Base-by-base conservation (phyloP, 768 basidiomycete genomes). In the Stropharia rugosoannulata region DNA sequence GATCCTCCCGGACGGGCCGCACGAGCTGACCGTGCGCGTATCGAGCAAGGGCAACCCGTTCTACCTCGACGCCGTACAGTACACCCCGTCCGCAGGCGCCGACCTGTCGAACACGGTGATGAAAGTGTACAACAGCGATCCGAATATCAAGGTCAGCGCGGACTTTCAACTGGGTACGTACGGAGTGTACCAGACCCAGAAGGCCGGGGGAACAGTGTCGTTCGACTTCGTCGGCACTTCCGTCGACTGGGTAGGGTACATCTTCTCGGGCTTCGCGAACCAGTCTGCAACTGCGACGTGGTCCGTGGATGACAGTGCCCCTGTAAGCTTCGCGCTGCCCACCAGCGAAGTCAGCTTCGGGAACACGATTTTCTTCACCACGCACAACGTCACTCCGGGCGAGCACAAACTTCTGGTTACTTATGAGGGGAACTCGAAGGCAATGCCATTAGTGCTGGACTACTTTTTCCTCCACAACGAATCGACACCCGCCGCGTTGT, bases 101-200 rank as follows among this genome's bases (percentile, higher is more conserved):
- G 46, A 48, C 29, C 46, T 35, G 5, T 48, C 46, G 9, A 48
- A 48, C 29, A 48, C 46, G 9, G 46, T 48, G 22, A 15, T 35
- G 46, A 48, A 48, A 35, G 46, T 48, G 46, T 48, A 48, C 29
- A 48, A 48, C 10, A 48, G 18, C 46, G 46, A 48, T 13, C 46
- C 46, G 15, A 22, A 48, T 16, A 25, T 48, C 37, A n/a, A 48
- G 32, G 13, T 35, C 6, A 48, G 46, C 29, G 18, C 25, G 6
- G 46, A 48, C 29, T 48, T 48, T 12, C 32, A 29, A 7, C 29
- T 18, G 5, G 46, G 11, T 3, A n/a, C 46, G 19, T 48, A 48
- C 22, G 46, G 46, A 1, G 15, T 48, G 2, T 29, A 16, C 3
- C 13, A 35, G 16, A 35, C 46, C 8, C 46, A 48, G 19, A 35